Conservation (phyloP, 345 rosid species). For the Aethionema arabicum region DNA sequence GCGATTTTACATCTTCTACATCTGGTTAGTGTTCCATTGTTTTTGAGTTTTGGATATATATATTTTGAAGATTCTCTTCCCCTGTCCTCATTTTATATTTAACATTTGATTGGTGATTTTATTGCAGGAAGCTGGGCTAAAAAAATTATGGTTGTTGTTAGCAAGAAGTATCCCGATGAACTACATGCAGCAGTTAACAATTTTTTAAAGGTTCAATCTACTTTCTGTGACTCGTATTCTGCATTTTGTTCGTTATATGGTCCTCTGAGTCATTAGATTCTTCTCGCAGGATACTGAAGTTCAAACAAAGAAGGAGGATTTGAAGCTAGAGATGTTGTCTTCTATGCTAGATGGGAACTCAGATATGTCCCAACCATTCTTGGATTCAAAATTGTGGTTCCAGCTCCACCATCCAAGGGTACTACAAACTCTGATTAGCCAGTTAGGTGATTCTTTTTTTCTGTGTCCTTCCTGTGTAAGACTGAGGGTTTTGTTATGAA, state of each 20-base stretch:
- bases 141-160: slow-evolving; percentile 53
- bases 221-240: slow-evolving; percentile 10
- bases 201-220: slow-evolving; percentile 58
- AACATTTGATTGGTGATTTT: slow-evolving; percentile 18
- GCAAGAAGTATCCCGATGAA: slow-evolving; percentile 72
- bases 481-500: slow-evolving; percentile 26
- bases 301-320: slow-evolving; percentile 51
- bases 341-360: slow-evolving; percentile 58
- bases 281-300: slow-evolving; percentile 48
- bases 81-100: background rate
- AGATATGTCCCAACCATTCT: slow-evolving; percentile 43
- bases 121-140: slow-evolving; percentile 73
- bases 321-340: slow-evolving; percentile 52
- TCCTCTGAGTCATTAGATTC: slow-evolving; percentile 23
- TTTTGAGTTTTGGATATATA: slow-evolving; percentile 4
- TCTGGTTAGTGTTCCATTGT: slow-evolving; percentile 44
- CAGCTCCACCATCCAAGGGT: slow-evolving; percentile 90
- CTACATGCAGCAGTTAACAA: slow-evolving; percentile 50
- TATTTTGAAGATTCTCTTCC: slow-evolving; percentile 7
- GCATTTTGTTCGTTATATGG: slow-evolving; percentile 15
- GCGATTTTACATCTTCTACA: slow-evolving; percentile 44
- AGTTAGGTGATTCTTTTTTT: background rate
- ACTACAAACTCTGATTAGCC: slow-evolving; percentile 19
- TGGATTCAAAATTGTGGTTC: slow-evolving; percentile 85
- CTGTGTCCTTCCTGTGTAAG: slow-evolving; percentile 4